Conservation (phyloP, 352 stramenopile species). For the Globisporangium radiosum region DNA sequence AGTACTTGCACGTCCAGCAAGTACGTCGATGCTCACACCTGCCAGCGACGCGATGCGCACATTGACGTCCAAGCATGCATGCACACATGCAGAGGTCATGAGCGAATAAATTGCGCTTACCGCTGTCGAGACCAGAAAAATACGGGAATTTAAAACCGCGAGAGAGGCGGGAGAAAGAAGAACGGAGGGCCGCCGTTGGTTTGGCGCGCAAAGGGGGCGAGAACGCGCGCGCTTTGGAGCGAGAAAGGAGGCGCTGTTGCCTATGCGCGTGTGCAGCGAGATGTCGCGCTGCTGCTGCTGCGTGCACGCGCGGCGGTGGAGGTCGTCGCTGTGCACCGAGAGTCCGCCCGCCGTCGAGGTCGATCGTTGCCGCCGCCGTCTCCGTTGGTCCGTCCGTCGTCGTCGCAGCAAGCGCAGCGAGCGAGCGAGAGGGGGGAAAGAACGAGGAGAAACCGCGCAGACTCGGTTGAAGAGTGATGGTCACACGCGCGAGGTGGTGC, state of each 20-base stretch:
- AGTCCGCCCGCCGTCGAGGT: not conserved
- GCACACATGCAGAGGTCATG: not conserved
- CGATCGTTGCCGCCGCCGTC: not conserved
- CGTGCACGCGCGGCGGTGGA: not conserved
- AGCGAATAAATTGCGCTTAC: not conserved
- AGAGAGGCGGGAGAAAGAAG: not conserved
- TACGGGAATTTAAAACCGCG: slow-evolving; percentile 3
- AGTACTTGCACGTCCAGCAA: not conserved
- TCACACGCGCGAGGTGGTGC: slow-evolving; percentile 19
- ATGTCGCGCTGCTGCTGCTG: not conserved
- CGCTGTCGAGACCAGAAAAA: slow-evolving; percentile 2
- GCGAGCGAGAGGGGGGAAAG: not conserved
- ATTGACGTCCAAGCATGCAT: not conserved
- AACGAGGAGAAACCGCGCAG: no score
- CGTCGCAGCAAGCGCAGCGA: not conserved
- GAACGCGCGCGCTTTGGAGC: not conserved
- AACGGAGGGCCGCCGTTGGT: no score
- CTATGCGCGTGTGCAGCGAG: not conserved
- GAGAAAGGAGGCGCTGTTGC: not conserved
- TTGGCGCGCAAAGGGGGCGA: not conserved
- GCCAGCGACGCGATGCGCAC: not conserved
- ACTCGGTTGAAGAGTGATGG: slow-evolving; percentile 3
- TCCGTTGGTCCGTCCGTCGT: no score
- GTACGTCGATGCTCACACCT: not conserved
- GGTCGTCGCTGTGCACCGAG: not conserved